These are phyloP conservation scores for Ophiostoma populinum DNA, from an alignment of 2,329 filamentous ascomycete genomes.

Conservation along the genomic window DNA sequence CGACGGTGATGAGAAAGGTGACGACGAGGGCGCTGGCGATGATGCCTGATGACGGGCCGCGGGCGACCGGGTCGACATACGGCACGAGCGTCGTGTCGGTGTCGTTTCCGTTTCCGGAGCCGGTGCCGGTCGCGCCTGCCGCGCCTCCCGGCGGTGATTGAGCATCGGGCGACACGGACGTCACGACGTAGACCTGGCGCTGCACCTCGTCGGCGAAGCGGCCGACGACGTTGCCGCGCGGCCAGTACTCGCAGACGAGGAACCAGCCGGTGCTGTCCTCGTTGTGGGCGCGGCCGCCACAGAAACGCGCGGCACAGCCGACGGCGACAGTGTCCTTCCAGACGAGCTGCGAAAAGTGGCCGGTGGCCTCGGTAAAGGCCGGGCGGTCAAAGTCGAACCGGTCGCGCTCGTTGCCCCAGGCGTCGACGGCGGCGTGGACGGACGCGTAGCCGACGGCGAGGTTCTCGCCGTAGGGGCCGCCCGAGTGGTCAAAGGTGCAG, in stretches of 20 bases:
- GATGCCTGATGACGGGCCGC: conserved; percentile 1
- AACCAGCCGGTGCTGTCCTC: conserved; percentile 34
- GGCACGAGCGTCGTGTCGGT: background rate
- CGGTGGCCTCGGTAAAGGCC: conserved; percentile 41
- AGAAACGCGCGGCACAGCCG: conserved; percentile 33
- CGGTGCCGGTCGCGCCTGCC: background rate
- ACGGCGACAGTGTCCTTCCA: conserved; percentile 46
- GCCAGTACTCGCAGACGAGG: conserved; percentile 54
- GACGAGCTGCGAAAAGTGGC: conserved; percentile 58
- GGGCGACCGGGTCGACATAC: background rate
- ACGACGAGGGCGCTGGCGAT: conserved; percentile 7
- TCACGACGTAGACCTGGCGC: no score
- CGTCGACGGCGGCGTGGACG: conserved; percentile 35
- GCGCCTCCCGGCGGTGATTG: conserved; percentile 13
- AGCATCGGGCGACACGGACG: no score
- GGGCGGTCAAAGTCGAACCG: conserved; percentile 41
- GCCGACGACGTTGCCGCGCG: conserved; percentile 44
- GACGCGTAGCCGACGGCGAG: conserved; percentile 50
- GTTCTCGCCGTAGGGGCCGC: conserved; percentile 57
- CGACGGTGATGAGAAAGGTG: no score
- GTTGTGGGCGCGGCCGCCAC: conserved; percentile 14
- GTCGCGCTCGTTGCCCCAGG: conserved; percentile 45
- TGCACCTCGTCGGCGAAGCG: conserved; percentile 30
- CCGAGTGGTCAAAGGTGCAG: conserved; percentile 37
- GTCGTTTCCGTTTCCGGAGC: background rate